Evolutionary conservation across 768 basidiomycete species (phyloP).

Genomic region (Exsudoporus frostii): DNA sequence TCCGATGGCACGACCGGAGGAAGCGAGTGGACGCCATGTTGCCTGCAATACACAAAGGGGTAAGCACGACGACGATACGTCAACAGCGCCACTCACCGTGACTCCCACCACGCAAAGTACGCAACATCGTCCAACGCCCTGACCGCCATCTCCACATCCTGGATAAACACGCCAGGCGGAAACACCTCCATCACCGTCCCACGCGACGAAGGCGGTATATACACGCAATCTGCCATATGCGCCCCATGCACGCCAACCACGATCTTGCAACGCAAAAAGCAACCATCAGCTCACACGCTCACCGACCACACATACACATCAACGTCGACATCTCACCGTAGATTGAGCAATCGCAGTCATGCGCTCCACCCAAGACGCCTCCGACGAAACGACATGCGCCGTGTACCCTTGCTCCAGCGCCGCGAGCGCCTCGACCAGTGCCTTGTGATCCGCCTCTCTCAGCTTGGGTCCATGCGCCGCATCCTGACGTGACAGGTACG

Average conservation of each 20-base stretch:
- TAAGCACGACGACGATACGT: neutral
- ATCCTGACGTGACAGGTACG: slow-evolving; percentile 65
- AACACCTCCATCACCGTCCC: slow-evolving; percentile 78
- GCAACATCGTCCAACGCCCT: slow-evolving; percentile 45
- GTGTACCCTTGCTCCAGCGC: slow-evolving; percentile 55
- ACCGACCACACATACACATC: neutral
- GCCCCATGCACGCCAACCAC: slow-evolving; percentile 58
- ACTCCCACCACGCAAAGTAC: slow-evolving; percentile 59
- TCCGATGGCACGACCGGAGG: slow-evolving; percentile 21
- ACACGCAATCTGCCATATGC: slow-evolving; percentile 65
- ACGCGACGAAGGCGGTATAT: slow-evolving; percentile 58
- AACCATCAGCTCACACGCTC: neutral
- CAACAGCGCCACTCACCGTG: slow-evolving; percentile 23
- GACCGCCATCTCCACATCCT: slow-evolving; percentile 59
- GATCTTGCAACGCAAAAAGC: slow-evolving; percentile 37
- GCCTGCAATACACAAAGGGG: slow-evolving; percentile 25
- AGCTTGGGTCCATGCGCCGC: slow-evolving; percentile 50
- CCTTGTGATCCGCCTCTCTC: slow-evolving; percentile 51
- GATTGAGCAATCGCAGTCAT: slow-evolving; percentile 66
- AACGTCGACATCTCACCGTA: slow-evolving; percentile 43
- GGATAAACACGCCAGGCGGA: slow-evolving; percentile 59
- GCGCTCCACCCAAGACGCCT: slow-evolving; percentile 56
- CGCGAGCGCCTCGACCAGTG: slow-evolving; percentile 55
- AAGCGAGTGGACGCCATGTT: slow-evolving; percentile 32
- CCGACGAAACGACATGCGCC: slow-evolving; percentile 50